Base-by-base conservation (phyloP, 2,329 filamentous ascomycete species). In the Pseudocercospora vitis region DNA sequence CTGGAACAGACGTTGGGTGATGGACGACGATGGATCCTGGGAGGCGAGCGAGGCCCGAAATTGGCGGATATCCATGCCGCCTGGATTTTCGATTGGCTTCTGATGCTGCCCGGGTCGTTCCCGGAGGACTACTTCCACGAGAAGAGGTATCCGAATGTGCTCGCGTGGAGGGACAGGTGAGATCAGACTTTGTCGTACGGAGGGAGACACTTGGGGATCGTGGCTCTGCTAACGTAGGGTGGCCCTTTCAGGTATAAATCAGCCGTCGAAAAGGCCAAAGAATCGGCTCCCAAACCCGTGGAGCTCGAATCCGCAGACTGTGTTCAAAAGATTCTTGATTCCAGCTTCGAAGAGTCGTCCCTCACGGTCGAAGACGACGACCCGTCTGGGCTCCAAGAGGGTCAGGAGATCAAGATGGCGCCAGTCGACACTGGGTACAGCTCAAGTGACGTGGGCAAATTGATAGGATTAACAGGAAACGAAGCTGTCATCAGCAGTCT, bases 41-140 rank as follows among this genome's bases (percentile, higher is more conserved):
- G 60, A 11, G 35, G 39, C 4, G 32, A 49, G 7, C 19, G 48
- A 4, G 54, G 57, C 12, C 48, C 58, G 3, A 53, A 45, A 7
- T 12, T 58, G 18, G 58, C 56, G 12, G 60, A 62, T 50, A 50
- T 59, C 9, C 53, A 62, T 29, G 56, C 53, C 9, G 53, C 50
- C 16, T 61, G 57, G 59, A 59, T 61, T 31, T 58, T 61, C 50
- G 52, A 56, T 32, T 62, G 60, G 60, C 50, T 62, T n/a, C 31
- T 58, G n/a, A 50, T 35, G 24, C 35, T 62, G 1, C 50, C 53
- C 2, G 50, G 62, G 7, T 46, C 32, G 9, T 50, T 55, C 24
- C 52, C 51, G 2, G 56, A 62, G 14, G 42, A 59, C 3, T 61
- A 52, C 48, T 61, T 62, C 50, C 51, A 52, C 23, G 40, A 37